phyloP scores from a whole-genome alignment of 345 rosid genomes.

The Eucalyptus camaldulensis region DNA sequence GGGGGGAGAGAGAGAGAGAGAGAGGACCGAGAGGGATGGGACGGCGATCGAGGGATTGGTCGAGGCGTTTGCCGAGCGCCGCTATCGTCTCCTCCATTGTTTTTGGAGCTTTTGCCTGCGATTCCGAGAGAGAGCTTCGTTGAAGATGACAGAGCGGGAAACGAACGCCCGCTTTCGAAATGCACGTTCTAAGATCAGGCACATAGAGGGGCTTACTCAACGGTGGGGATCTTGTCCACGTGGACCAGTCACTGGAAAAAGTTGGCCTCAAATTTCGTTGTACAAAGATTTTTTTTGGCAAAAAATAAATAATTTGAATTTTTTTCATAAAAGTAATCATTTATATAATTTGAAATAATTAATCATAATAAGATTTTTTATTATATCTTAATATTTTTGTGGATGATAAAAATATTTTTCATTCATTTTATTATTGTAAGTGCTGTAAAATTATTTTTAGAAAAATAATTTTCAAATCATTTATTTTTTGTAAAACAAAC shows the following conservation, averaged over 20 bases:
- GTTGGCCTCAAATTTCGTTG: neutral
- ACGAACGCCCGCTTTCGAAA: neutral
- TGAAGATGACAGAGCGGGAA: neutral
- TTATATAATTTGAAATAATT: no score
- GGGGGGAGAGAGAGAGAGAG: neutral
- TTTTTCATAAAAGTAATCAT: no score
- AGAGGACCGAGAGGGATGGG: conserved; percentile 59
- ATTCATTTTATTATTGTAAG: no score
- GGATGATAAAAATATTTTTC: no score
- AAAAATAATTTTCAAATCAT: no score
- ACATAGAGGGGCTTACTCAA: neutral
- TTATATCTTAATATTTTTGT: no score
- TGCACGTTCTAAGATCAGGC: neutral
- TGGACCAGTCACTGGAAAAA: neutral
- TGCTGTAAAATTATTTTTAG: no score
- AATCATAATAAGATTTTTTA: no score
- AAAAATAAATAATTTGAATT: no score
- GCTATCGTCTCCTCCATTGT: conserved; percentile 47
- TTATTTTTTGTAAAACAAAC: no score
- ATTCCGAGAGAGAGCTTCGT: neutral
- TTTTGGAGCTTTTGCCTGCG: neutral
- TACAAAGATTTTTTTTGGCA: no score
- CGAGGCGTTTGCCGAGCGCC: conserved; percentile 26
- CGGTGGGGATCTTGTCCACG: neutral
- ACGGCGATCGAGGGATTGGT: conserved; percentile 62